A percentile compares a stretch with the other conserved stretches of the same genome.
Conservation (phyloP, 495 filamentous ascomycete species). For the Cercophora scortea region DNA sequence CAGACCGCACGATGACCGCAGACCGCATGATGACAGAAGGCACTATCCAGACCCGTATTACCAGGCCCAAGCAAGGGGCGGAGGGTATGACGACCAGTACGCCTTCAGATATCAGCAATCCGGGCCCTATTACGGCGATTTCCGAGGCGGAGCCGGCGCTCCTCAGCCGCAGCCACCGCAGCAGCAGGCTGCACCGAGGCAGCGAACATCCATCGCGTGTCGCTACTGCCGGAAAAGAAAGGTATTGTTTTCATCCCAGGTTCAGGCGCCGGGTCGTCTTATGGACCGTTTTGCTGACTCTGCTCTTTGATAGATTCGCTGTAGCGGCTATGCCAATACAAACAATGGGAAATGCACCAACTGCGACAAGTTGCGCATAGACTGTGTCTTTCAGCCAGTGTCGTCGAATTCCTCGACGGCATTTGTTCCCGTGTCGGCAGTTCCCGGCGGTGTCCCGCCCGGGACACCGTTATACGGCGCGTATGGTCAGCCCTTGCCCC, state of each 20-base stretch:
- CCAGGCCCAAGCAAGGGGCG: conserved; percentile 6
- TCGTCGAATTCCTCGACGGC: conserved; percentile 37
- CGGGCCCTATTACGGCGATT: conserved; percentile 16
- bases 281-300: background rate
- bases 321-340: conserved; percentile 44
- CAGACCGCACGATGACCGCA: conserved; percentile 1
- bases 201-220: conserved; percentile 45
- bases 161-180: conserved; percentile 10
- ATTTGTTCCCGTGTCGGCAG: conserved; percentile 41
- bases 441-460: conserved; percentile 40
- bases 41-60: conserved; percentile 14
- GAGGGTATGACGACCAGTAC: conserved; percentile 3
- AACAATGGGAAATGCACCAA: conserved; percentile 43
- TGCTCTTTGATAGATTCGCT: conserved; percentile 33
- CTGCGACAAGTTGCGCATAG: conserved; percentile 42
- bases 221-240: conserved; percentile 44
- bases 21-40: conserved; percentile 6
- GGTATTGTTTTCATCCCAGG: conserved; percentile 17
- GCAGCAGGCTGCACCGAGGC: conserved; percentile 36
- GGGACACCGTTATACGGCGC: conserved; percentile 41
- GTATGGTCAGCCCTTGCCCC: conserved; percentile 39
- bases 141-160: conserved; percentile 7
- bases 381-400: conserved; percentile 45
- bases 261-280: background rate
- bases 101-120: conserved; percentile 9